Evolutionary conservation across 2,329 filamentous ascomycete species (phyloP).

Genomic region (Westerdykella sp.): DNA sequence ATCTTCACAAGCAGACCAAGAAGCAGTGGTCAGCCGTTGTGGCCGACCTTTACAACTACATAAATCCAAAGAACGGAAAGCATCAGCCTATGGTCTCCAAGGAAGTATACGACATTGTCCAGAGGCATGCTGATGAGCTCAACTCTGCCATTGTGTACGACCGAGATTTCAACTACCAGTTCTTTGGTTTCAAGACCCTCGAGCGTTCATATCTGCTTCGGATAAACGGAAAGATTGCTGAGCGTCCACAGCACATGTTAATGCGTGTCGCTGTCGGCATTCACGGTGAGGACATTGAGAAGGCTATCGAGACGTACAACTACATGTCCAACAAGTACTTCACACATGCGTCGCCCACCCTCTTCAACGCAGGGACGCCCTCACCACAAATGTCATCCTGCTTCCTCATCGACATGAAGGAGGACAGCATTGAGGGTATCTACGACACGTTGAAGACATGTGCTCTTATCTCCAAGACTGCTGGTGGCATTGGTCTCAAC

Average conservation of each 20-base stretch:
- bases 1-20: conserved; percentile 99
- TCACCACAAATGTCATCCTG: conserved; percentile 93
- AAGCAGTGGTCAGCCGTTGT: conserved; percentile 98
- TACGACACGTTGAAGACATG: conserved; percentile 99
- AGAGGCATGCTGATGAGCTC: conserved; percentile 93
- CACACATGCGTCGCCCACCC: conserved; percentile 93
- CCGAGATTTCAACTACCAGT: conserved; percentile 99
- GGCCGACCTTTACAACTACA: conserved; percentile 86
- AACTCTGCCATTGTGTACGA: conserved; percentile 99
- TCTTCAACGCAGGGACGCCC: conserved; percentile 96
- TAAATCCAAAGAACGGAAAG: conserved; percentile 86
- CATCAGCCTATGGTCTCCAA: conserved; percentile 91
- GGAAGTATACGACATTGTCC: conserved; percentile 83
- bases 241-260: conserved; percentile 98
- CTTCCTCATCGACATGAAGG: conserved; percentile 99
- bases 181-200: conserved; percentile 98
- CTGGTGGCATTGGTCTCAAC: conserved; percentile 94
- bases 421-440: conserved; percentile 98
- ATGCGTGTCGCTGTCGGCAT: conserved; percentile 99
- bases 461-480: conserved; percentile 99
- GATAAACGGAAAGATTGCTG: conserved; percentile 90
- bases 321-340: conserved; percentile 99
- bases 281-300: conserved; percentile 90
- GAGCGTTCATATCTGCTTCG: conserved; percentile 97
- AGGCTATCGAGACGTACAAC: conserved; percentile 95